Percentiles rank a stretch among this genome's conserved stretches.
Evolutionary conservation across 495 filamentous ascomycete genomes (phyloP).

Genomic region (Penicillium desertorum): DNA sequence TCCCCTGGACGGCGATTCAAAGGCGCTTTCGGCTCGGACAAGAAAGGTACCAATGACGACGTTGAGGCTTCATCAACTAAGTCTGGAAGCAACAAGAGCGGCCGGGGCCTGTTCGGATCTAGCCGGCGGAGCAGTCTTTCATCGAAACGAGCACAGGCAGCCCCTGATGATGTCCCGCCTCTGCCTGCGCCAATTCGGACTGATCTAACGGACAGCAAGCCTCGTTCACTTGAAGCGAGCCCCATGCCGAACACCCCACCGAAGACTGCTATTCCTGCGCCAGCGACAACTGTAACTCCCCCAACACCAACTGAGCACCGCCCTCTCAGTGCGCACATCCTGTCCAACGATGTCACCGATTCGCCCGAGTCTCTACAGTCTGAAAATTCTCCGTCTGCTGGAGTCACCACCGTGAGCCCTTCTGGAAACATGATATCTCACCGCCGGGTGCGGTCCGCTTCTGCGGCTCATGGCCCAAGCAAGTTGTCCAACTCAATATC

Average conservation of each 20-base stretch:
- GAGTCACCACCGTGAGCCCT: constrained; percentile 46
- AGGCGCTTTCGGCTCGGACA: constrained; percentile 46
- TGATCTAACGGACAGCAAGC: constrained; percentile 33
- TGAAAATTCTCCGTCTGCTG: constrained; percentile 29
- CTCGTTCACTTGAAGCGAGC: constrained; percentile 26
- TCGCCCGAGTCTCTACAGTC: constrained; percentile 39
- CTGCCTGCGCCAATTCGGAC: constrained; percentile 41
- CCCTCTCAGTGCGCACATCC: constrained; percentile 21
- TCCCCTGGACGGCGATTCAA: constrained; percentile 49
- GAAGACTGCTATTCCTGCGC: constrained; percentile 42
- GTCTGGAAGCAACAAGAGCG: constrained; percentile 34
- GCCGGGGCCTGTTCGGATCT: constrained; percentile 32
- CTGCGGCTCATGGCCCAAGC: constrained; percentile 70
- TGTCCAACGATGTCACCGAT: constrained; percentile 31
- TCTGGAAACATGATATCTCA: constrained; percentile 78
- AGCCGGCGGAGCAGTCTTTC: constrained; percentile 45
- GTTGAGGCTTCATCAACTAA: constrained; percentile 44
- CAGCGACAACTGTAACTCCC: constrained; percentile 55
- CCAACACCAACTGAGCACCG: constrained; percentile 49
- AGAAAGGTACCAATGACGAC: constrained; percentile 43
- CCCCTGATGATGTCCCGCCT: constrained; percentile 32
- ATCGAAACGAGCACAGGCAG: constrained; percentile 35
- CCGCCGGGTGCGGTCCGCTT: constrained; percentile 65
- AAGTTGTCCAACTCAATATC: constrained; percentile 81
- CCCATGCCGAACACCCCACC: constrained; percentile 46